Evolutionary conservation across 1,139 yeast genomes (phyloP), one percentile per base, ranked within the genome.

Genomic region (Kurtzmaniella quercitrusa): DNA sequence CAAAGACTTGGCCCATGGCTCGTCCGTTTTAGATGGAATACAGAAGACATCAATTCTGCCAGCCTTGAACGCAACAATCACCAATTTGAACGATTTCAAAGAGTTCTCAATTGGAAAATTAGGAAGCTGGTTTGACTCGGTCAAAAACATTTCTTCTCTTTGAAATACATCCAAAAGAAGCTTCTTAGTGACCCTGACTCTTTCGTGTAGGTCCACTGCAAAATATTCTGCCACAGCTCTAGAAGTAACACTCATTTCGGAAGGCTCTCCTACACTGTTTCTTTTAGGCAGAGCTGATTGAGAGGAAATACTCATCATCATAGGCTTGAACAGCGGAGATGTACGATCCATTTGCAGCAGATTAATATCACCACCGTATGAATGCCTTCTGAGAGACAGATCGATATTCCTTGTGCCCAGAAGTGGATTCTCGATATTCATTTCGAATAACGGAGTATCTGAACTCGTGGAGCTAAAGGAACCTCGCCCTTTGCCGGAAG

Each of bases 31-130:
- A 17, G 67, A 64, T 2, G 91, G 84, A 14, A 84, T 66, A 53
- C 84, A 84, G 51, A 88, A 82, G 2, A 91, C 86, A 59, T 93
- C 98, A 47, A 86, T 68, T 47, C 96, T 76, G 9, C 95, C 93
- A 21, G 88, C 85, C 61, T 94, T 93, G 65, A 93, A 86, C 45
- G 87, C 83, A 23, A 91, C 94, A 41, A 89, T 66, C 41, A 83
- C 82, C 45, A 71, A 59, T 48, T 66, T 71, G 48, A 61, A 61
- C 42, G 61, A 61, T 36, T 65, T 50, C 26, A 66, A 51, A 3
- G 66, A 56, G 23, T 57, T 54, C 45, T 69, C 75, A 42, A 65
- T 56, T 3, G 76, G 74, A 51, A 71, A 70, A 46, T 65, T 66
- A 5, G 76, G 76, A 38, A 71, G 61, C 49, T 67, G 74, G 50